Evolutionary conservation across 148 eudicot species (phyloP).

Genomic region (Limonium bicolor): DNA sequence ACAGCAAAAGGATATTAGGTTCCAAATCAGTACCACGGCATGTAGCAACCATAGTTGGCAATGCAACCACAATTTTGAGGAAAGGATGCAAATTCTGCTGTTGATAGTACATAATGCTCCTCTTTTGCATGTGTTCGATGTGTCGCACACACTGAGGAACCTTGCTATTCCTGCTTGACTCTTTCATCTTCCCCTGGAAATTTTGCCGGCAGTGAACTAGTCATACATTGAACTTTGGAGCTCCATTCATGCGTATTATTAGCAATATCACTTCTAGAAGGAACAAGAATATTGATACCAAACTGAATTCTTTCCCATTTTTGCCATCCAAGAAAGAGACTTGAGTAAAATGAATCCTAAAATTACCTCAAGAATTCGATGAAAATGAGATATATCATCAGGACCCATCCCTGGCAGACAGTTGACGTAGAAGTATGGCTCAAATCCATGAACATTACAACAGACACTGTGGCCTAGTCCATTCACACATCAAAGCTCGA

Average conservation of each 20-base stretch:
- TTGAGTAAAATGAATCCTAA: too few species aligned
- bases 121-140: constrained; percentile 72
- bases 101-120: constrained; percentile 95
- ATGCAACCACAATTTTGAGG: constrained; percentile 76
- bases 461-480: constrained; percentile 75
- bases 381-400: constrained; percentile 81
- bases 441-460: constrained; percentile 96
- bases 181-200: constrained; percentile 79
- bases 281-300: too few species aligned
- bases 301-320: too few species aligned
- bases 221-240: too few species aligned
- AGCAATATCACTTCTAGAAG: too few species aligned
- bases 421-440: constrained; percentile 82
- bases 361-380: constrained; percentile 72
- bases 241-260: neutral
- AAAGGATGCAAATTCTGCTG: constrained; percentile 69
- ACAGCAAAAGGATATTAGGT: too few species aligned
- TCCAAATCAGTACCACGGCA: constrained; percentile 73
- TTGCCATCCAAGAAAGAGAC: too few species aligned
- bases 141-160: constrained; percentile 61
- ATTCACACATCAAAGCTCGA: constrained; percentile 3
- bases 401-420: constrained; percentile 95
- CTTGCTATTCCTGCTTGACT: constrained; percentile 47
- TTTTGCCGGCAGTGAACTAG: too few species aligned
- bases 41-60: constrained; percentile 91